A percentile compares a stretch with the other conserved stretches of the same genome.
phyloP scores from a whole-genome alignment of 2,329 filamentous ascomycete species.

The Pezicula neosporulosa region DNA sequence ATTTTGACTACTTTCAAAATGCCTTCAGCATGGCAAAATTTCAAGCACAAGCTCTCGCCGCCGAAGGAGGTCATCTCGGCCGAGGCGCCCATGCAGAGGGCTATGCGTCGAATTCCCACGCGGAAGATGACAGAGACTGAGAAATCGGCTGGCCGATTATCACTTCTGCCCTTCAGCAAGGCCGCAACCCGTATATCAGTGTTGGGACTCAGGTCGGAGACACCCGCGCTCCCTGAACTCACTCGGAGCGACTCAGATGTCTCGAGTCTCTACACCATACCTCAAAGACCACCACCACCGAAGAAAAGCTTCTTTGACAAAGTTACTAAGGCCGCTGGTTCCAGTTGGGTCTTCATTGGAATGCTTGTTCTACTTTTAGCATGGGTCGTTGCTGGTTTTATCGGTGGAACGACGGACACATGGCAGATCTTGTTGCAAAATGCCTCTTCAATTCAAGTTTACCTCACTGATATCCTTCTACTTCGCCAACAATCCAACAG shows the following conservation, averaged over 20 bases:
- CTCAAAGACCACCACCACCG: constrained; percentile 2
- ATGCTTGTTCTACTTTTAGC: constrained; percentile 27
- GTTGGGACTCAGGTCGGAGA: neutral
- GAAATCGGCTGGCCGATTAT: neutral
- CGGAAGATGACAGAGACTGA: neutral
- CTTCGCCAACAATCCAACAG: constrained; percentile 35
- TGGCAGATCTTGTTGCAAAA: constrained; percentile 36
- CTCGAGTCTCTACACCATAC: neutral
- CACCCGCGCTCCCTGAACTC: neutral
- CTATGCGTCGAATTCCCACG: neutral
- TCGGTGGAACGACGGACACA: constrained; percentile 28
- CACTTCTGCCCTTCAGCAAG: neutral
- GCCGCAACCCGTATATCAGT: neutral
- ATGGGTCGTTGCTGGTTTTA: constrained; percentile 29
- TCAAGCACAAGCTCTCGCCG: neutral
- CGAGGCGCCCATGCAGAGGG: neutral
- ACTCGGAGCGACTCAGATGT: neutral
- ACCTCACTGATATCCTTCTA: constrained; percentile 34
- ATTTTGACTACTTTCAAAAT: neutral
- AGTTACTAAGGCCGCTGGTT: constrained; percentile 24
- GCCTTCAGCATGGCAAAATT: neutral
- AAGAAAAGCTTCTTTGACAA: constrained; percentile 22
- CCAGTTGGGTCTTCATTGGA: constrained; percentile 22
- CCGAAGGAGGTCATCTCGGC: neutral
- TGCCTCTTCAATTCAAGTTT: constrained; percentile 32